Conservation (phyloP, 495 filamentous ascomycete genomes). For the Penicillium riverlandense region DNA sequence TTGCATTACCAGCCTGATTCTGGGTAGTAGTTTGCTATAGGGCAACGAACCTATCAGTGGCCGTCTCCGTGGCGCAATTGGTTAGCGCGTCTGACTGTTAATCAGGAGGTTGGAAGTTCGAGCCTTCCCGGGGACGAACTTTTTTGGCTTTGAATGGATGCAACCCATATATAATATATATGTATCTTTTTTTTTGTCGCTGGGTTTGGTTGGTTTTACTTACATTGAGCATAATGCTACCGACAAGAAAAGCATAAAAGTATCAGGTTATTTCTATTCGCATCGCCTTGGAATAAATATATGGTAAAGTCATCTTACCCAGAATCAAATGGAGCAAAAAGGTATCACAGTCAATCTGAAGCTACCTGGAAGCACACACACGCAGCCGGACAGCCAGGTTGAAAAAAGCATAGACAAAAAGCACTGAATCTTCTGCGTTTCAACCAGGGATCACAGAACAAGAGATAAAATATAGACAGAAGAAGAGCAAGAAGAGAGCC, state of each 20-base stretch:
- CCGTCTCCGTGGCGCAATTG: conserved; percentile 37
- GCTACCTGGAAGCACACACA: conserved; percentile 1
- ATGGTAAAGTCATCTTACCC: not conserved
- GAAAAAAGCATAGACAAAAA: not conserved
- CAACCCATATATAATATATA: too few species aligned
- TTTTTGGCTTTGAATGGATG: too few species aligned
- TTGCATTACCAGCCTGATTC: too few species aligned
- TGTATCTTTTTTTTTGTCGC: too few species aligned
- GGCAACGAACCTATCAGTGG: too few species aligned
- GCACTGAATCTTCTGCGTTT: not conserved
- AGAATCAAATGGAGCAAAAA: conserved; percentile 1
- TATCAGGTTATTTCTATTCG: too few species aligned
- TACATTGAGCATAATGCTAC: too few species aligned
- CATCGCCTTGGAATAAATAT: too few species aligned
- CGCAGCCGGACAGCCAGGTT: not conserved
- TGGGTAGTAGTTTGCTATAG: too few species aligned
- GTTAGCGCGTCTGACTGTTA: conserved; percentile 44
- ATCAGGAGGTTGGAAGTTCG: conserved; percentile 42
- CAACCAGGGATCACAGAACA: not conserved
- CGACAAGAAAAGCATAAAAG: too few species aligned
- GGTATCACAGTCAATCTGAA: conserved; percentile 11
- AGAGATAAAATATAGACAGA: conserved; percentile 4
- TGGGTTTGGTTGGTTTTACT: too few species aligned
- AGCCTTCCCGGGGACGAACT: conserved; percentile 31
- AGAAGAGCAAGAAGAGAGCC: not conserved